A percentile compares a stretch with the other conserved stretches of the same genome.
These are phyloP conservation scores for Hebeloma cylindrosporum DNA, from an alignment of 768 basidiomycete species.

Conservation along the genomic window DNA sequence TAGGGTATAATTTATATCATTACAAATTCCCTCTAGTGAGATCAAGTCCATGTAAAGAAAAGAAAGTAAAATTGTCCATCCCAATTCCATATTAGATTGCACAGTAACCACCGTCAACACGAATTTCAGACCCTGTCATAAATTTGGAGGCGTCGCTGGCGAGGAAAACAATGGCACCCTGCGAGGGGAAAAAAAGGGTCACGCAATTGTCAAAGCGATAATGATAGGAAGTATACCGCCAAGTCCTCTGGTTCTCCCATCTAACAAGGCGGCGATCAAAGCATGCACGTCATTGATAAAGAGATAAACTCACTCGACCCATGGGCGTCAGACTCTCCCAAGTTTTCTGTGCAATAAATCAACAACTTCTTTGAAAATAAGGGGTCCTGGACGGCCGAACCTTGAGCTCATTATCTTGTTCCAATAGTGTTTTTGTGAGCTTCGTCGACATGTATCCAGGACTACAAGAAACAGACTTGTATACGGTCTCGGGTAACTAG, in stretches of 20 bases:
- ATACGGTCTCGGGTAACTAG: neutral
- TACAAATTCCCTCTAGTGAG: no score
- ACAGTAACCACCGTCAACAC: slow-evolving; percentile 91
- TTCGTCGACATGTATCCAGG: slow-evolving; percentile 96
- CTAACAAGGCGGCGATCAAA: slow-evolving; percentile 31
- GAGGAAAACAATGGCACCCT: slow-evolving; percentile 90
- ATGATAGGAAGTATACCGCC: slow-evolving; percentile 43
- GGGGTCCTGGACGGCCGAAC: slow-evolving; percentile 33
- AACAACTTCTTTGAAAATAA: slow-evolving; percentile 5
- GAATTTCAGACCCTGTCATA: slow-evolving; percentile 84
- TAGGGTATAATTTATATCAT: no score
- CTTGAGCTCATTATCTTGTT: slow-evolving; percentile 73
- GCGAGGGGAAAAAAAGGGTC: slow-evolving; percentile 13
- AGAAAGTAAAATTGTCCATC: neutral
- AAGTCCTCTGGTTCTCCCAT: slow-evolving; percentile 94
- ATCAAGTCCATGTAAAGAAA: neutral
- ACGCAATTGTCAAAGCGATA: neutral
- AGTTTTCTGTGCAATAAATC: slow-evolving; percentile 51
- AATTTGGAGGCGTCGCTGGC: slow-evolving; percentile 89
- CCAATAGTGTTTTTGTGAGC: slow-evolving; percentile 80
- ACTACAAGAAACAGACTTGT: slow-evolving; percentile 35
- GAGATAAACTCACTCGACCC: slow-evolving; percentile 60
- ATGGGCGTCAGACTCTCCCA: slow-evolving; percentile 87
- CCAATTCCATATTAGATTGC: slow-evolving; percentile 38
- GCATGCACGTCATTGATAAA: neutral